phyloP scores from a whole-genome alignment of 2,329 filamentous ascomycete genomes.

The Dendryphion nanum region DNA sequence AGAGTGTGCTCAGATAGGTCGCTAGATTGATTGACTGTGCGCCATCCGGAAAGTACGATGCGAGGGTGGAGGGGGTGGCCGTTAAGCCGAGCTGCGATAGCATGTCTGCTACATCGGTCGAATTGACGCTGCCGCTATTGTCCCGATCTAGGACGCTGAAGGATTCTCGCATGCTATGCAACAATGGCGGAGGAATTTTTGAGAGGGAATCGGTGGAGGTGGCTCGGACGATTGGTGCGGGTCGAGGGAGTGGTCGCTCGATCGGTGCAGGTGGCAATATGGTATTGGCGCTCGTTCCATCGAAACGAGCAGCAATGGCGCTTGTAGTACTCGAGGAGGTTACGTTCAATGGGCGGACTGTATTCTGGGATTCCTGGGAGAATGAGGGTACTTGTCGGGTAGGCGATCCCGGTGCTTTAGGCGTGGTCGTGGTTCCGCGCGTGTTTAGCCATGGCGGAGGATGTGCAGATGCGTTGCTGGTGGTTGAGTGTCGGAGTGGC shows the following conservation, averaged over 20 bases:
- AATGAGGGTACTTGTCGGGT: conserved; percentile 17
- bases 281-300: conserved; percentile 29
- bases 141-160: conserved; percentile 92
- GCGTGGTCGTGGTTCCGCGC: conserved; percentile 23
- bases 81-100: conserved; percentile 82
- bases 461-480: conserved; percentile 33
- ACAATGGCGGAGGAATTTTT: conserved; percentile 75
- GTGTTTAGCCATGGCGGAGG: conserved; percentile 38
- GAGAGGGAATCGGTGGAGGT: conserved; percentile 49
- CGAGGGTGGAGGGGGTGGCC: conserved; percentile 67
- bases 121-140: conserved; percentile 78
- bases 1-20: conserved; percentile 79
- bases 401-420: conserved; percentile 31
- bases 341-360: conserved; percentile 22
- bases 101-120: conserved; percentile 84
- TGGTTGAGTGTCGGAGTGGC: conserved; percentile 29
- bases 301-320: conserved; percentile 38
- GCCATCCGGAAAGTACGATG: conserved; percentile 70
- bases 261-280: conserved; percentile 22
- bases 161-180: conserved; percentile 84
- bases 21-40: conserved; percentile 75
- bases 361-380: conserved; percentile 15
- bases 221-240: conserved; percentile 22
- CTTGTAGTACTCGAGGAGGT: no score
- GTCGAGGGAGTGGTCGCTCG: conserved; percentile 11